These are phyloP conservation scores for Penicillium herquei DNA, from an alignment of 495 filamentous ascomycete genomes.

Conservation along the genomic window DNA sequence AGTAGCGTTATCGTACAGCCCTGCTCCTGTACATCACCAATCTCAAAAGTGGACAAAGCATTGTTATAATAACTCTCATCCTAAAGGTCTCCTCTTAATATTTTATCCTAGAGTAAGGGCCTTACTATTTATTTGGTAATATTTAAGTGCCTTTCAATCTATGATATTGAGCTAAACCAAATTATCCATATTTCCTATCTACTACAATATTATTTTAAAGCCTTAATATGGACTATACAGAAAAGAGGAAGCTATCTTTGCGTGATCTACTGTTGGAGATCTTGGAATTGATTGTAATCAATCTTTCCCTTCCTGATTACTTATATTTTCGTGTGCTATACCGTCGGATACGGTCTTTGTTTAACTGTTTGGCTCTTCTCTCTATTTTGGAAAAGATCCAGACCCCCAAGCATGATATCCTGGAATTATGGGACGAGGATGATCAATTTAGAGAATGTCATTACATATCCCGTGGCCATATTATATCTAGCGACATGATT, in stretches of 20 bases:
- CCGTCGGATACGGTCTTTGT: slow-evolving; percentile 2
- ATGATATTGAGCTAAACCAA: background rate
- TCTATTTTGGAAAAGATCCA: background rate
- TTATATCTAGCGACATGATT: slow-evolving; percentile 5
- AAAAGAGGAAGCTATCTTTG: slow-evolving; percentile 4
- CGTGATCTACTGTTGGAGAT: slow-evolving; percentile 8
- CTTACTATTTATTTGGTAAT: too few species aligned
- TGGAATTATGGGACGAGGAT: background rate
- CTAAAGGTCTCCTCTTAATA: too few species aligned
- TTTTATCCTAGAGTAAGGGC: too few species aligned
- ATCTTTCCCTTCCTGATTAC: slow-evolving; percentile 12
- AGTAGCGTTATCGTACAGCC: too few species aligned
- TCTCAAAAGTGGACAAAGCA: too few species aligned
- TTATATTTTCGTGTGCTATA: slow-evolving; percentile 10
- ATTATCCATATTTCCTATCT: background rate
- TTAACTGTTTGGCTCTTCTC: slow-evolving; percentile 2
- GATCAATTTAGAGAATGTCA: background rate
- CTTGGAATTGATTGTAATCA: slow-evolving; percentile 8
- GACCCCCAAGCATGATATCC: background rate
- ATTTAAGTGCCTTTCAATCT: background rate
- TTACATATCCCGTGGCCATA: slow-evolving; percentile 11
- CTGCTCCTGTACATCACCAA: too few species aligned
- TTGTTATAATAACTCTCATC: too few species aligned
- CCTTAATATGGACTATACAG: background rate
- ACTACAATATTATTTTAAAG: background rate